These are phyloP conservation scores for Penicillium capsulatum DNA, from an alignment of 2,329 filamentous ascomycete genomes.

Conservation along the genomic window DNA sequence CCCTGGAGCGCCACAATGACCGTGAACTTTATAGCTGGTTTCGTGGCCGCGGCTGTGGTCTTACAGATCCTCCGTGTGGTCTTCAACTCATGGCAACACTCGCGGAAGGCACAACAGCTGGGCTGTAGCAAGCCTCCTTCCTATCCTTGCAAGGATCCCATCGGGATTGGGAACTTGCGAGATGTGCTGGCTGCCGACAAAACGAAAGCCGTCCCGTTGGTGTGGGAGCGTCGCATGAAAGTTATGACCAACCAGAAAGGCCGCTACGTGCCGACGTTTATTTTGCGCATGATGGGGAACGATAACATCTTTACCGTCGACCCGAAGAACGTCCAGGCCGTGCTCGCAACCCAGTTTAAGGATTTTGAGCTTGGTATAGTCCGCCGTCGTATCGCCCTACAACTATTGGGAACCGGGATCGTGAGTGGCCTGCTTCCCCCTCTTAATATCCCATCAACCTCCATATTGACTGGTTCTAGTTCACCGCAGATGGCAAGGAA, in stretches of 20 bases:
- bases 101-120: constrained; percentile 24
- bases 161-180: constrained; percentile 25
- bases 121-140: constrained; percentile 23
- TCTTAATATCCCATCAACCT: neutral
- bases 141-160: constrained; percentile 25
- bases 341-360: constrained; percentile 75
- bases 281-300: constrained; percentile 22
- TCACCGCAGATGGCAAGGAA: constrained; percentile 66
- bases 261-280: constrained; percentile 26
- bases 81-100: constrained; percentile 24
- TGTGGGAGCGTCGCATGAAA: constrained; percentile 19
- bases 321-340: constrained; percentile 69
- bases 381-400: constrained; percentile 58
- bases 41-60: constrained; percentile 23
- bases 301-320: constrained; percentile 32
- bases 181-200: constrained; percentile 25
- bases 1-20: constrained; percentile 11
- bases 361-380: constrained; percentile 78
- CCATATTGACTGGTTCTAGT: constrained; percentile 20
- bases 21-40: constrained; percentile 18
- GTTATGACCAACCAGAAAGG: constrained; percentile 21
- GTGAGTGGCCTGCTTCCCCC: constrained; percentile 22
- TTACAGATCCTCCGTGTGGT: constrained; percentile 23
- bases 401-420: constrained; percentile 45
- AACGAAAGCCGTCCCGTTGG: constrained; percentile 19